Conservation (phyloP, 2,329 filamentous ascomycete genomes). For the Knufia fluminis region DNA sequence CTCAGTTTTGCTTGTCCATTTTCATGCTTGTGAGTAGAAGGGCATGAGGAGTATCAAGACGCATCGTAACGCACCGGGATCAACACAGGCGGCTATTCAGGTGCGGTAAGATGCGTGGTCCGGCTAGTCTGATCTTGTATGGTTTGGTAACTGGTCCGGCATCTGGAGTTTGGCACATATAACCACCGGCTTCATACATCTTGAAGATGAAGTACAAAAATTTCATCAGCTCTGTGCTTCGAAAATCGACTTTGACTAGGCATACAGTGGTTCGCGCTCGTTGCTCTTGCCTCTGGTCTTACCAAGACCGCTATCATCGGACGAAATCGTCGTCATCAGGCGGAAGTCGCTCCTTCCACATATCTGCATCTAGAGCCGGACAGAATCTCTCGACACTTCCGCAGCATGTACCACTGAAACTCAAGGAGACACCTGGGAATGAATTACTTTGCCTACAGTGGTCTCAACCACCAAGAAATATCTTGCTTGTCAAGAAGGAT, state of each 20-base stretch:
- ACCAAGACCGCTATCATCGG: not conserved
- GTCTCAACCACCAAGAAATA: slow-evolving; percentile 58
- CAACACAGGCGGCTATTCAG: too few species aligned
- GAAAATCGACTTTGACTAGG: not conserved
- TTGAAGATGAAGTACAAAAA: not conserved
- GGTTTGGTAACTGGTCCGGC: too few species aligned
- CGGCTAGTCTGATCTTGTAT: not conserved
- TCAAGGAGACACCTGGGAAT: slow-evolving; percentile 28
- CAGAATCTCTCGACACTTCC: slow-evolving; percentile 6
- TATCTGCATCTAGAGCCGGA: not conserved
- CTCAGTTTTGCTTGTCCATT: not conserved
- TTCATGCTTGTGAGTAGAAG: too few species aligned
- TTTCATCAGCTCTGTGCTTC: not conserved
- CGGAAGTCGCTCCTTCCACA: not conserved
- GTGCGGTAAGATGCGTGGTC: not conserved
- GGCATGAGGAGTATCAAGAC: too few species aligned
- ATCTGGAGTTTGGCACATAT: too few species aligned
- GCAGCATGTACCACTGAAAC: slow-evolving; percentile 2
- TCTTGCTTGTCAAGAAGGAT: slow-evolving; percentile 61
- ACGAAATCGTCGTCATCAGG: not conserved
- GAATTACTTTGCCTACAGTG: slow-evolving; percentile 58
- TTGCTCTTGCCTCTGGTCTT: too few species aligned
- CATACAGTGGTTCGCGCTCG: too few species aligned
- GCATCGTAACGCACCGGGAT: too few species aligned
- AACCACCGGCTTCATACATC: too few species aligned